Percentiles rank a stretch among this genome's conserved stretches.
These are phyloP conservation scores for Paraconiothyrium brasiliense DNA, from an alignment of 2,329 filamentous ascomycete genomes.

Conservation along the genomic window DNA sequence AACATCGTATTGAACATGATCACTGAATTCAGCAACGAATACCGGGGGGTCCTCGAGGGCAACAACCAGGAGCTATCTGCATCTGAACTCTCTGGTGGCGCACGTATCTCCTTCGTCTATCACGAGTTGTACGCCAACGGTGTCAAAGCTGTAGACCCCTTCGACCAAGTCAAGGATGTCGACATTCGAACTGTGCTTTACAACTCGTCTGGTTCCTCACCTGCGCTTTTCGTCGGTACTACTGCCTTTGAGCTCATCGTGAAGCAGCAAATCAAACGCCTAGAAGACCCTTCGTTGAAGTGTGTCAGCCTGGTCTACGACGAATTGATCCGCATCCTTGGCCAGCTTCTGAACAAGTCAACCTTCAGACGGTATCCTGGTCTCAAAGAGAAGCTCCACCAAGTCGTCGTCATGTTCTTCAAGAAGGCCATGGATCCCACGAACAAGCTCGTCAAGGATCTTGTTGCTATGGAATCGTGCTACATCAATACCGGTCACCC, in stretches of 20 bases:
- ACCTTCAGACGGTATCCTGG: slow-evolving; percentile 92
- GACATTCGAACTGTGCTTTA: slow-evolving; percentile 97
- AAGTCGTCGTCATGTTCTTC: slow-evolving; percentile 92
- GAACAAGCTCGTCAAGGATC: slow-evolving; percentile 93
- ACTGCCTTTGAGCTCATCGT: slow-evolving; percentile 99
- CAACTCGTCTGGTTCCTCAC: slow-evolving; percentile 98
- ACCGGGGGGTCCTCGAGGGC: slow-evolving; percentile 93
- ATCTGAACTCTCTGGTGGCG: slow-evolving; percentile 92
- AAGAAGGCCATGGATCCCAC: slow-evolving; percentile 99
- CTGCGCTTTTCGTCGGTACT: slow-evolving; percentile 95
- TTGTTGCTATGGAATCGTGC: slow-evolving; percentile 94
- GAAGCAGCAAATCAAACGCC: slow-evolving; percentile 95
- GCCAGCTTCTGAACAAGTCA: slow-evolving; percentile 86
- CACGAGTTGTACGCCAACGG: slow-evolving; percentile 98
- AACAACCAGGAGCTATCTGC: slow-evolving; percentile 97
- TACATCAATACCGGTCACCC: slow-evolving; percentile 99
- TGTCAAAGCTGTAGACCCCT: slow-evolving; percentile 96
- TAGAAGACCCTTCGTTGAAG: slow-evolving; percentile 96
- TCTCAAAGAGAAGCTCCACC: slow-evolving; percentile 96
- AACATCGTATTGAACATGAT: slow-evolving; percentile 99
- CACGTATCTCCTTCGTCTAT: slow-evolving; percentile 98
- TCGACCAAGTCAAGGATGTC: slow-evolving; percentile 95
- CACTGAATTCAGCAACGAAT: slow-evolving; percentile 98
- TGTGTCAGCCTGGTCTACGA: slow-evolving; percentile 98
- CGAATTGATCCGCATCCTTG: slow-evolving; percentile 93